phyloP scores from a whole-genome alignment of 495 filamentous ascomycete genomes.

The Lophiotrema nucula region DNA sequence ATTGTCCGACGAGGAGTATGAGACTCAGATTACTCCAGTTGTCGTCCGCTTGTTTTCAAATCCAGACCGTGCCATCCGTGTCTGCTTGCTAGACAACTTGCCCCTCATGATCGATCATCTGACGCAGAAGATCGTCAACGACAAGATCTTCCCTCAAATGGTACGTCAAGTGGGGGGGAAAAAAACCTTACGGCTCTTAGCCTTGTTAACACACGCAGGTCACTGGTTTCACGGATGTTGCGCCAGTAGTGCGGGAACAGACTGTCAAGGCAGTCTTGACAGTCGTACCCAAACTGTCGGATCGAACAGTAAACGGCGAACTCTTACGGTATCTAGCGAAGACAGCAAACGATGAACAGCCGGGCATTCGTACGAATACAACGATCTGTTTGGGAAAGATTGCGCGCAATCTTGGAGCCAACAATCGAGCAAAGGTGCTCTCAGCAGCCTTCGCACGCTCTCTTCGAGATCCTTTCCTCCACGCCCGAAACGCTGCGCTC shows the following conservation, averaged over 20 bases:
- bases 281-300: constrained; percentile 82
- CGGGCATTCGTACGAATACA: constrained; percentile 95
- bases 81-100: constrained; percentile 86
- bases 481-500: constrained; percentile 84
- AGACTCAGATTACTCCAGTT: constrained; percentile 76
- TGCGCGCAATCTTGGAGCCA: constrained; percentile 77
- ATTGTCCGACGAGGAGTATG: constrained; percentile 85
- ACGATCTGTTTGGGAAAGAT: constrained; percentile 97
- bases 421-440: constrained; percentile 82
- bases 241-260: constrained; percentile 89
- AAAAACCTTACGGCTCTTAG: no score
- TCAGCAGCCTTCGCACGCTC: constrained; percentile 87
- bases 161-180: no score
- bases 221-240: constrained; percentile 88
- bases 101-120: constrained; percentile 89
- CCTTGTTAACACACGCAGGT: constrained; percentile 44
- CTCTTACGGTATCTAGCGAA: constrained; percentile 88
- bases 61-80: constrained; percentile 87
- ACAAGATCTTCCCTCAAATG: constrained; percentile 95
- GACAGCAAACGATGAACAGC: constrained; percentile 95
- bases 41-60: constrained; percentile 85
- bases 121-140: constrained; percentile 85
- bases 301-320: constrained; percentile 90
- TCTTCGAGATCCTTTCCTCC: constrained; percentile 88
- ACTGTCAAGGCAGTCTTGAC: constrained; percentile 89